phyloP scores from a whole-genome alignment of 805 yeast genomes.

The Cyberlindnera nakhonratchasimensis region DNA sequence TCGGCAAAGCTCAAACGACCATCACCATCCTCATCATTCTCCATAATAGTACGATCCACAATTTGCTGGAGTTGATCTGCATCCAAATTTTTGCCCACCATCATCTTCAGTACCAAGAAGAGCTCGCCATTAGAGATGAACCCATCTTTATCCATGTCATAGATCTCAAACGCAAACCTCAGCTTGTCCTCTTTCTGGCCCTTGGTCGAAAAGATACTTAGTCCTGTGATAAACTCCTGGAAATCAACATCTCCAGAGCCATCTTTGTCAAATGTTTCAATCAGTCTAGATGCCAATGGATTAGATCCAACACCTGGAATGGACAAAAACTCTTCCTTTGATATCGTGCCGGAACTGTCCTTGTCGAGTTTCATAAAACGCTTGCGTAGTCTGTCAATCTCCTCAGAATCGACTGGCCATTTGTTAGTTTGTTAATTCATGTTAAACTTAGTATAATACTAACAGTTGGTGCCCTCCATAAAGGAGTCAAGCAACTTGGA shows the following conservation, averaged over 20 bases:
- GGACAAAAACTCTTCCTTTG: slow-evolving; percentile 81
- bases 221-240: slow-evolving; percentile 85
- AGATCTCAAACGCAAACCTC: slow-evolving; percentile 85
- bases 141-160: slow-evolving; percentile 95
- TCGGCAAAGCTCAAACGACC: slow-evolving; percentile 84
- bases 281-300: slow-evolving; percentile 84
- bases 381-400: slow-evolving; percentile 84
- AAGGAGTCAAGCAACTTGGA: slow-evolving; percentile 63
- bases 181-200: slow-evolving; percentile 79
- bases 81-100: slow-evolving; percentile 91
- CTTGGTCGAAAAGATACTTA: slow-evolving; percentile 83
- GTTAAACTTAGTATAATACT: too few species aligned
- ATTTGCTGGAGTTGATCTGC: slow-evolving; percentile 90
- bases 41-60: slow-evolving; percentile 95
- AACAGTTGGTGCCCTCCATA: slow-evolving; percentile 77
- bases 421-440: slow-evolving; percentile 2
- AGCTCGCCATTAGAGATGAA: slow-evolving; percentile 93
- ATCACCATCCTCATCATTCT: slow-evolving; percentile 85
- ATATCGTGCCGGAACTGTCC: slow-evolving; percentile 90
- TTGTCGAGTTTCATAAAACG: slow-evolving; percentile 93
- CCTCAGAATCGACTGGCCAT: slow-evolving; percentile 77
- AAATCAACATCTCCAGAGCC: slow-evolving; percentile 93
- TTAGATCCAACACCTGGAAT: slow-evolving; percentile 91
- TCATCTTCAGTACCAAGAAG: slow-evolving; percentile 86
- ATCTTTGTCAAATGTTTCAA: slow-evolving; percentile 93